These are phyloP conservation scores for Naegleria fowleri DNA, from an alignment of 208 protist genomes.

Conservation along the genomic window DNA sequence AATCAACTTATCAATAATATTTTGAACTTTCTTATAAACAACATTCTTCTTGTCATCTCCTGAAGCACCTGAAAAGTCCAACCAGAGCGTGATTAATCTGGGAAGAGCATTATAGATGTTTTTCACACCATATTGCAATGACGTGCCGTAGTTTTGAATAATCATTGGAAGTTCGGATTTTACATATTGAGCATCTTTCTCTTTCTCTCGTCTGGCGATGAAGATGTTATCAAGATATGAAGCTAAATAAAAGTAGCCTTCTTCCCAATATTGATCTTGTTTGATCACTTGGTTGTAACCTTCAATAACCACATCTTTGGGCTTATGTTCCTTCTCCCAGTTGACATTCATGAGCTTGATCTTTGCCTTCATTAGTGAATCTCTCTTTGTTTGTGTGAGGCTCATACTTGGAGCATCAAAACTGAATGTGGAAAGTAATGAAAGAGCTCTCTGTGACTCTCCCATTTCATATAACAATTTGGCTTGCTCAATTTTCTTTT, in stretches of 20 bases:
- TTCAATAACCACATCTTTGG: constrained; percentile 67
- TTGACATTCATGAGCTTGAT: constrained; percentile 63
- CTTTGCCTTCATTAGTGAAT: constrained; percentile 41
- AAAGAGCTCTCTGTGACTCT: constrained; percentile 62
- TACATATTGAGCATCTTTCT: neutral
- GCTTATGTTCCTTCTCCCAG: constrained; percentile 65
- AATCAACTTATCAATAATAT: neutral
- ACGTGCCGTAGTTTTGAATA: constrained; percentile 68
- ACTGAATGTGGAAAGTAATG: constrained; percentile 57
- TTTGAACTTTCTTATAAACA: neutral
- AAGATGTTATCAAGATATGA: constrained; percentile 83
- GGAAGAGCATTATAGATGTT: constrained; percentile 83
- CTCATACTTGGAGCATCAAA: constrained; percentile 20
- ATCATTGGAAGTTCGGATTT: constrained; percentile 44
- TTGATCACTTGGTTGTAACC: constrained; percentile 63
- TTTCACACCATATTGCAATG: constrained; percentile 65
- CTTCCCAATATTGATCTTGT: constrained; percentile 63
- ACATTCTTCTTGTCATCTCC: neutral
- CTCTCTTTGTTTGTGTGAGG: neutral
- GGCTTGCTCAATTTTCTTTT: constrained; percentile 67
- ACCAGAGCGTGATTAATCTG: constrained; percentile 87
- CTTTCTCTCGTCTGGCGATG: neutral
- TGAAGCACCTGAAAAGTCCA: constrained; percentile 34
- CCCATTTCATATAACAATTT: constrained; percentile 74
- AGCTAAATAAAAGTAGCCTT: constrained; percentile 76